These are phyloP conservation scores for Epichloe baconii DNA, from an alignment of 2,329 filamentous ascomycete species.

Conservation along the genomic window DNA sequence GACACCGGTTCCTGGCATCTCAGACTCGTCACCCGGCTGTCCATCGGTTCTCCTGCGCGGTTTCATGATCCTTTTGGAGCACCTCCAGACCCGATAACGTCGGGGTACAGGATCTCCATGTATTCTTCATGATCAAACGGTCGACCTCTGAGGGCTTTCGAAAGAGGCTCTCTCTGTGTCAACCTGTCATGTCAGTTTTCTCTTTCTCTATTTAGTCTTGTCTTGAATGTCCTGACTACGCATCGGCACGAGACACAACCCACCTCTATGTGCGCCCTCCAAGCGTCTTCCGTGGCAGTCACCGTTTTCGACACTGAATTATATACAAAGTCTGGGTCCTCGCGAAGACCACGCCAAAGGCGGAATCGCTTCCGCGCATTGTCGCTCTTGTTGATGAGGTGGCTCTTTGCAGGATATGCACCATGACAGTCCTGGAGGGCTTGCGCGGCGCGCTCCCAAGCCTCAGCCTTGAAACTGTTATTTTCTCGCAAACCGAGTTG, in stretches of 20 bases:
- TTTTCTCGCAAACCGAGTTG: conserved; percentile 42
- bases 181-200: background rate
- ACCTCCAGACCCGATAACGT: conserved; percentile 46
- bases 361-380: conserved; percentile 50
- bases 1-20: conserved; percentile 34
- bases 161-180: conserved; percentile 41
- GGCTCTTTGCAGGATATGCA: conserved; percentile 45
- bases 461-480: conserved; percentile 48
- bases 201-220: conserved; percentile 1
- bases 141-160: conserved; percentile 41
- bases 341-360: conserved; percentile 45
- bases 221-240: background rate
- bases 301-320: conserved; percentile 37
- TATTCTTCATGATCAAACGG: conserved; percentile 48
- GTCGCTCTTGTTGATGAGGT: conserved; percentile 51
- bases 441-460: conserved; percentile 43
- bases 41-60: conserved; percentile 36
- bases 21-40: conserved; percentile 30
- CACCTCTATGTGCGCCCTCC: conserved; percentile 45
- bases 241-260: conserved; percentile 10
- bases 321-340: conserved; percentile 44
- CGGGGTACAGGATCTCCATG: conserved; percentile 47
- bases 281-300: conserved; percentile 42
- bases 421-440: conserved; percentile 41
- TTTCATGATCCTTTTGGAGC: conserved; percentile 45